Base-by-base conservation (phyloP, 2,329 filamentous ascomycete species). In the Podosphaera fusca region DNA sequence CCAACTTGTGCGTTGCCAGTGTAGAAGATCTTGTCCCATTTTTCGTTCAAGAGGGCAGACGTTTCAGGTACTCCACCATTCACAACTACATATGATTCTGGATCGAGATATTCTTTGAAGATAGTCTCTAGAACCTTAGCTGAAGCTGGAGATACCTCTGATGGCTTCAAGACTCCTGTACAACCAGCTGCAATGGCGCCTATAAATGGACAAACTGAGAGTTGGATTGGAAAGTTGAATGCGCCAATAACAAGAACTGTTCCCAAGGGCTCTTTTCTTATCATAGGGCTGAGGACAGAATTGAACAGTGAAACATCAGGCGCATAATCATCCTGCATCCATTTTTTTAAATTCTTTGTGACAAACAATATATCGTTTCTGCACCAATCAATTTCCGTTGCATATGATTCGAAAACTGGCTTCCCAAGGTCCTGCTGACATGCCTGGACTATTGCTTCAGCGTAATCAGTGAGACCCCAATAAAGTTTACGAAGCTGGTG, bases 1-100 rank as follows among this genome's bases (percentile, higher is more conserved):
- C 86, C 92, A 21, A 95, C 87, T 34, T 68, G 72, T 56, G 77
- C 76, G 64, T 81, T 82, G 57, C 92, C 92, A 0, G 92, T 98
- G 73, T 95, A 98, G 74, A 92, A 89, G 66, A 98, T 94, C 77
- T 95, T 96, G 72, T 94, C 89, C 84, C 89, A 98, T 69, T 90
- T 90, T 72, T 88, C 80, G 58, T 90, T 80, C 38, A 98, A 77
- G 50, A 96, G 72, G 10, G 81, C 81, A 51, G 85, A 87, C 3
- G 85, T 88, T 74, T 95, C 87, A 3, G 82, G 75, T 29, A 95
- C 71, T 34, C 74, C 81, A 59, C 92, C 92, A 68, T 95, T 92
- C 62, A 95, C 74, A 58, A 87, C 78, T 40, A 74, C 72, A 70
- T 87, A 95, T 63, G 81, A 82, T 14, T 80, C 78, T 1, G 80